Evolutionary conservation across 768 basidiomycete genomes (phyloP).

Genomic region (Chalciporus sphaerocephalus): DNA sequence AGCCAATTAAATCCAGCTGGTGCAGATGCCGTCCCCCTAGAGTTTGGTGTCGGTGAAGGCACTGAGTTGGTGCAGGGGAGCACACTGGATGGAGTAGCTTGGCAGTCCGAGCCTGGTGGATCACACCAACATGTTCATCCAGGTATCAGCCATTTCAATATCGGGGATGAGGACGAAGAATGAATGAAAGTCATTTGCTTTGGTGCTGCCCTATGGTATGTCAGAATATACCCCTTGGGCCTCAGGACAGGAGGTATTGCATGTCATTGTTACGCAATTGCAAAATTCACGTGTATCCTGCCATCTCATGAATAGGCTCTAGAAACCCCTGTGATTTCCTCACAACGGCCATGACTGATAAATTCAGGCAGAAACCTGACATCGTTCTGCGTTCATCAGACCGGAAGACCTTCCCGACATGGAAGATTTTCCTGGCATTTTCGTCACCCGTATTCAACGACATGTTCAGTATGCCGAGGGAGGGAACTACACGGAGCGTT

Average conservation of each 20-base stretch:
- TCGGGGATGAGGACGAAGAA: conserved; percentile 15
- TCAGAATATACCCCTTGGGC: too few species aligned
- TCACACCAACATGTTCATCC: conserved; percentile 9
- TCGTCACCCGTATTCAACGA: conserved; percentile 12
- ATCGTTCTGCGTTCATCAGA: conserved; percentile 16
- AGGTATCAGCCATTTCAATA: conserved; percentile 7
- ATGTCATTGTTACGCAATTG: too few species aligned
- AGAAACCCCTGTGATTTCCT: background rate
- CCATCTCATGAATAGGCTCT: too few species aligned
- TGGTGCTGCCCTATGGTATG: too few species aligned
- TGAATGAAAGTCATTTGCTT: too few species aligned
- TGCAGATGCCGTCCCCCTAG: conserved; percentile 56
- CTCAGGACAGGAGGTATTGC: background rate
- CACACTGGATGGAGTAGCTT: conserved; percentile 37
- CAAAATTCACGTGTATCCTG: background rate
- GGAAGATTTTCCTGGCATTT: conserved; percentile 7
- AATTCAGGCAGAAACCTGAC: conserved; percentile 5
- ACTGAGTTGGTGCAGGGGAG: conserved; percentile 45
- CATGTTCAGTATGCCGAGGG: conserved; percentile 16
- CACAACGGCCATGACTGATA: conserved; percentile 4
- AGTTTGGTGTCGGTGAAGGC: conserved; percentile 48
- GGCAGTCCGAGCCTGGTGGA: conserved; percentile 45
- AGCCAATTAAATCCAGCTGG: conserved; percentile 59
- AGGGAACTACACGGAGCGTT: background rate
- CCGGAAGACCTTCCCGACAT: background rate